Evolutionary conservation across 345 rosid genomes (phyloP).

Genomic region (Linum lewisii): DNA sequence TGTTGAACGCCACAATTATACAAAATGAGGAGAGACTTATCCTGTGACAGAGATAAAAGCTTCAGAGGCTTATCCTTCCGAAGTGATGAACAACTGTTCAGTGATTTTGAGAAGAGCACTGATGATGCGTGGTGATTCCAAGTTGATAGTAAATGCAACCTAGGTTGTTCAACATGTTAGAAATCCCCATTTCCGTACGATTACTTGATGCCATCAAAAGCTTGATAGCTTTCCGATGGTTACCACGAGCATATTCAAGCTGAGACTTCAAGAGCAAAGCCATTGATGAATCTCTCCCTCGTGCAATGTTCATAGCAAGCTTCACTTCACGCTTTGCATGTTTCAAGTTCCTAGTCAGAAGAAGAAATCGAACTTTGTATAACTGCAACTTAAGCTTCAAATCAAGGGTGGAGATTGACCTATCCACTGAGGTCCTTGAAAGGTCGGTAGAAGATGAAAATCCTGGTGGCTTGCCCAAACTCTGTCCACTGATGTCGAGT

Average conservation of each 20-base stretch:
- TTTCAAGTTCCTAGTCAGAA: constrained; percentile 80
- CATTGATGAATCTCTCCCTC: constrained; percentile 74
- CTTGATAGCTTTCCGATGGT: constrained; percentile 89
- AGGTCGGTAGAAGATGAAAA: constrained; percentile 48
- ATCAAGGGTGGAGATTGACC: constrained; percentile 50
- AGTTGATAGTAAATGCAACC: constrained; percentile 88
- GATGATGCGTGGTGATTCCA: constrained; percentile 55
- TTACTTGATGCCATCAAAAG: constrained; percentile 73
- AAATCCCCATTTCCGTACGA: constrained; percentile 49
- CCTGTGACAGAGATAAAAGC: constrained; percentile 65
- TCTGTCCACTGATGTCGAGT: constrained; percentile 61
- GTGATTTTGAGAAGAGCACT: constrained; percentile 67
- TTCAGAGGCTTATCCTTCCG: constrained; percentile 64
- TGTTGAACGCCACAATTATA: constrained; percentile 84
- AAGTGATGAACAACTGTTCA: constrained; percentile 50
- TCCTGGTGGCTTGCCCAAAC: constrained; percentile 40
- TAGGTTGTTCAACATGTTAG: constrained; percentile 82
- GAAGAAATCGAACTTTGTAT: constrained; percentile 81
- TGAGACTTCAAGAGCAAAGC: constrained; percentile 92
- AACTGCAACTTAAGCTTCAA: constrained; percentile 91
- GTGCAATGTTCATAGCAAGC: constrained; percentile 86
- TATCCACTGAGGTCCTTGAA: constrained; percentile 44
- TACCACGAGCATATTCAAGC: constrained; percentile 95
- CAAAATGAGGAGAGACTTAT: constrained; percentile 65
- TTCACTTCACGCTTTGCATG: constrained; percentile 96